Evolutionary conservation across 305 asterid genomes (phyloP).

Genomic region (Solanum aculeatissimum): DNA sequence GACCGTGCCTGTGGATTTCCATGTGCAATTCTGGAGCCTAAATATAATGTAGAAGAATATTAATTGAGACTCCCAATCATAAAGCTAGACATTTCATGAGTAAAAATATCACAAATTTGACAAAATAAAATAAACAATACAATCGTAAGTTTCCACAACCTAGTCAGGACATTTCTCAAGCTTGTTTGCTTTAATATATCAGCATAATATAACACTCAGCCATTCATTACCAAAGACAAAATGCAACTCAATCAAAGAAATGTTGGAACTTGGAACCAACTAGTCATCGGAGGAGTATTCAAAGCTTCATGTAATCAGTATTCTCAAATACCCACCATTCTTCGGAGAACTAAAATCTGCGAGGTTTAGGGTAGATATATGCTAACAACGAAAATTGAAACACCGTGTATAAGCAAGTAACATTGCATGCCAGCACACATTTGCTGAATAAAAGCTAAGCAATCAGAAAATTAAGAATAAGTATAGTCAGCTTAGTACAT

Average conservation of each 20-base stretch:
- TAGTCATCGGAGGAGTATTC: background rate
- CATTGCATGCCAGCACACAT: background rate
- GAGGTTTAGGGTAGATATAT: background rate
- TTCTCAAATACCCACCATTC: background rate
- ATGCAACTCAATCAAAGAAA: background rate
- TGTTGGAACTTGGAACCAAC: background rate
- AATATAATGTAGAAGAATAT: background rate
- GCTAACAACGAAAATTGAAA: background rate
- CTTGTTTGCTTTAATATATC: background rate
- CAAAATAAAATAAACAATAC: background rate
- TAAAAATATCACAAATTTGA: background rate
- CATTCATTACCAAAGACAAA: background rate
- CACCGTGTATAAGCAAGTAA: background rate
- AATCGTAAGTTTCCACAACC: background rate
- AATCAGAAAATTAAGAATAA: background rate
- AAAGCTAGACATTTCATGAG: background rate
- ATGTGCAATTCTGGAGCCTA: constrained; percentile 82
- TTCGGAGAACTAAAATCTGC: background rate
- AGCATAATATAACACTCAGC: background rate
- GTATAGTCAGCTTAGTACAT: background rate
- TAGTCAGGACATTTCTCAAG: background rate
- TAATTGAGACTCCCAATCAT: background rate
- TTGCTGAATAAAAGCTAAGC: background rate
- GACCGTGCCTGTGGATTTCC: constrained; percentile 76
- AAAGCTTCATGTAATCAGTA: background rate